phyloP scores from a whole-genome alignment of 2,329 filamentous ascomycete genomes.

The Diplodia corticola region DNA sequence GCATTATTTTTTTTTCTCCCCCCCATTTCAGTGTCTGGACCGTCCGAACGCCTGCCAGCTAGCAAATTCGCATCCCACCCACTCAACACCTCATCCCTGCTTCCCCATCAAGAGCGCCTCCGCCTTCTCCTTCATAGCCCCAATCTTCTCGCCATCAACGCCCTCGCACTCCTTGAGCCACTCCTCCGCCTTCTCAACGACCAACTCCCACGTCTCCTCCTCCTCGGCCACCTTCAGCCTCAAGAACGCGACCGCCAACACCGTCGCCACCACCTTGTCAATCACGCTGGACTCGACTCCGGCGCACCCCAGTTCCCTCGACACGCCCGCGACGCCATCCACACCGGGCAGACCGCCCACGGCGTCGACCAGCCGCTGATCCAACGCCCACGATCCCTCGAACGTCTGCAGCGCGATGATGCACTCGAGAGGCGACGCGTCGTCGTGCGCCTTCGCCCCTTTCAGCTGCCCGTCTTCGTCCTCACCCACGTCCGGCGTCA shows the following conservation, averaged over 20 bases:
- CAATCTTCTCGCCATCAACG: constrained; percentile 1
- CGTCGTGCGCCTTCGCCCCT: neutral
- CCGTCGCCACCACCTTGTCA: constrained; percentile 37
- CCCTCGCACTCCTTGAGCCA: constrained; percentile 48
- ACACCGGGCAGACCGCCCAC: too few relatives aligned
- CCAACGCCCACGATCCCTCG: constrained; percentile 54
- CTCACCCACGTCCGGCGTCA: neutral
- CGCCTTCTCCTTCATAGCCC: constrained; percentile 3
- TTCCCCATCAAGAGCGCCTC: neutral
- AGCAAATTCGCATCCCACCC: neutral
- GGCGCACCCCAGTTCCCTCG: constrained; percentile 12
- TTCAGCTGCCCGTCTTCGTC: neutral
- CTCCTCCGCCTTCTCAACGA: constrained; percentile 59
- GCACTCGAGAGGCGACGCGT: constrained; percentile 37
- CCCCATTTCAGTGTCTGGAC: too few relatives aligned
- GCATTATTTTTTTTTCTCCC: neutral
- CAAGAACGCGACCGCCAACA: constrained; percentile 52
- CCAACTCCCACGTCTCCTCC: constrained; percentile 63
- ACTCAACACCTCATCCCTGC: neutral
- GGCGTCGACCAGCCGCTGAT: constrained; percentile 23
- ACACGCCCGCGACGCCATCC: constrained; percentile 25
- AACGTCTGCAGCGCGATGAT: constrained; percentile 60
- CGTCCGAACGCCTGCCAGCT: neutral
- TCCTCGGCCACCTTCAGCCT: constrained; percentile 47
- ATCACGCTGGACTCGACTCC: constrained; percentile 21